Conservation (phyloP, 2,329 filamentous ascomycete species). For the Grosmannia huntii region DNA sequence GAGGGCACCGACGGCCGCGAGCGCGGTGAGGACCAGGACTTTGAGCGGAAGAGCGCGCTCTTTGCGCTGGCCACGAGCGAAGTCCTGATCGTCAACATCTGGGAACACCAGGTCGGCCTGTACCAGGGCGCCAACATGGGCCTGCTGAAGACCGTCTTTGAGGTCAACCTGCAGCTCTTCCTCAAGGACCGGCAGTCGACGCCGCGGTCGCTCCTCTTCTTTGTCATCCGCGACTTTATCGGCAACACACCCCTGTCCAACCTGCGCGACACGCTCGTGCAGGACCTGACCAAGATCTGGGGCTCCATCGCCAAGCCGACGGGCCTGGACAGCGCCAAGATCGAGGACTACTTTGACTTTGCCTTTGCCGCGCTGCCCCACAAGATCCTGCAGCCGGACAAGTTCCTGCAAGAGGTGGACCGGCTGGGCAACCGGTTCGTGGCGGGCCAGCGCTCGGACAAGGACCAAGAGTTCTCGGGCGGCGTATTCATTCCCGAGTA, state of each 20-base stretch:
- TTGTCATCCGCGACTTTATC: conserved; percentile 95
- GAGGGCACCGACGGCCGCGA: conserved; percentile 95
- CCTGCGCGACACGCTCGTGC: conserved; percentile 76
- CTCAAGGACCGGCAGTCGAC: conserved; percentile 89
- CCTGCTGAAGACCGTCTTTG: conserved; percentile 93
- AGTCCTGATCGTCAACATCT: conserved; percentile 96
- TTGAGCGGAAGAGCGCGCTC: conserved; percentile 93
- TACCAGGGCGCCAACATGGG: conserved; percentile 99
- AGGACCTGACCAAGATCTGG: conserved; percentile 90
- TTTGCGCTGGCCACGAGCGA: conserved; percentile 97
- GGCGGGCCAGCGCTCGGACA: conserved; percentile 60
- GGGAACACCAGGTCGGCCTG: conserved; percentile 96
- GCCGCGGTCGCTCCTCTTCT: conserved; percentile 86
- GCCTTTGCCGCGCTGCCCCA: conserved; percentile 91
- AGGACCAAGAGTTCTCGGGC: conserved; percentile 63
- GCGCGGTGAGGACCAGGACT: conserved; percentile 95
- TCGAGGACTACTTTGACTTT: conserved; percentile 98
- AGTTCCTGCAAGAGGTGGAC: conserved; percentile 70
- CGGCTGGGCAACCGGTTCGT: conserved; percentile 72
- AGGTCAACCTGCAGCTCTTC: conserved; percentile 95
- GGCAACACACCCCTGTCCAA: conserved; percentile 84
- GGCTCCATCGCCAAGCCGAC: conserved; percentile 79
- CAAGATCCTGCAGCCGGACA: conserved; percentile 90
- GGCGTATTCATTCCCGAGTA: conserved; percentile 88
- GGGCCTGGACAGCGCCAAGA: conserved; percentile 75